A percentile compares a stretch with the other conserved stretches of the same genome.
These are phyloP conservation scores for Citrus reticulata DNA, from an alignment of 345 rosid genomes.

Conservation along the genomic window DNA sequence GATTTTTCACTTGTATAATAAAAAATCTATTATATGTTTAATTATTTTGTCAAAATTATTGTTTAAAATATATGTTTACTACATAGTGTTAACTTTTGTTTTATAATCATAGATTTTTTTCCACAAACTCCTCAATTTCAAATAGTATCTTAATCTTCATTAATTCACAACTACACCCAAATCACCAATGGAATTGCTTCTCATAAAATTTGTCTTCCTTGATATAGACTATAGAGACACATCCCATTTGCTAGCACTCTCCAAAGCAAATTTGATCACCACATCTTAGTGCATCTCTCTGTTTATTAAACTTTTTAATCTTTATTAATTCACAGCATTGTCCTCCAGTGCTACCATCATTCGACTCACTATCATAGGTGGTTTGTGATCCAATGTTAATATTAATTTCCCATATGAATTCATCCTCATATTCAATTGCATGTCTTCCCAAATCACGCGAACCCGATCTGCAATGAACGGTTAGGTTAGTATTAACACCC, in stretches of 20 bases:
- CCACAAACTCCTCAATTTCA: too few relatives aligned
- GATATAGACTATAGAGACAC: neutral
- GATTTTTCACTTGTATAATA: too few relatives aligned
- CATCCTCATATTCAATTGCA: neutral
- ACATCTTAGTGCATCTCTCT: neutral
- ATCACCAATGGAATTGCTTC: too few relatives aligned
- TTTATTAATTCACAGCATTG: neutral
- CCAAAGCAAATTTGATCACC: slow-evolving; percentile 6
- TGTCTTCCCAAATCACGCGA: neutral
- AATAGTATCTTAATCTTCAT: neutral
- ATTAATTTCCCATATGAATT: neutral
- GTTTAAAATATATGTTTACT: too few relatives aligned
- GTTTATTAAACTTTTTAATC: neutral
- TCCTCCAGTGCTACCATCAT: neutral
- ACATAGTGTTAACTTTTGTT: too few relatives aligned
- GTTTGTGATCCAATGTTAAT: neutral
- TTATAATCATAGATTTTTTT: too few relatives aligned
- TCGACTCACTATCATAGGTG: slow-evolving; percentile 1
- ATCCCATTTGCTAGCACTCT: neutral
- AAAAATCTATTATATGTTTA: too few relatives aligned
- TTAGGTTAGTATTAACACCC: neutral
- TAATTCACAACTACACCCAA: too few relatives aligned
- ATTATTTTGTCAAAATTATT: too few relatives aligned
- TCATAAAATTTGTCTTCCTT: neutral
- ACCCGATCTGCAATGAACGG: neutral